A percentile compares a stretch with the other conserved stretches of the same genome.
Conservation (phyloP, 768 basidiomycete genomes). For the Rhizopogon vesiculosus region DNA sequence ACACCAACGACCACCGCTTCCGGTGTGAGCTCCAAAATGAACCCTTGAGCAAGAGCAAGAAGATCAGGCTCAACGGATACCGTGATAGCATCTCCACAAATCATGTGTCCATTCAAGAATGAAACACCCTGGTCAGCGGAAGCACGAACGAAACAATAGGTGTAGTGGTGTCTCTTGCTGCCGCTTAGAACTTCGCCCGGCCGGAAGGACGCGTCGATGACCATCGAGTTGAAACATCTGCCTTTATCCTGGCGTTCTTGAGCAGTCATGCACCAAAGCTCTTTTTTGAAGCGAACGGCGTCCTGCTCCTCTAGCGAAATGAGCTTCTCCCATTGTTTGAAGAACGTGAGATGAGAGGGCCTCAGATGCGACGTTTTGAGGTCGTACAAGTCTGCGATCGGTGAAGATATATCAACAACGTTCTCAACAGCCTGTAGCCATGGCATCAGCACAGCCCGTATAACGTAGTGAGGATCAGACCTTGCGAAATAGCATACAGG, state of each 20-base stretch:
- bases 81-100: slow-evolving; percentile 75
- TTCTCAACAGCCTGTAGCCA: slow-evolving; percentile 62
- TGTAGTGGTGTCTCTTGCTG: slow-evolving; percentile 70
- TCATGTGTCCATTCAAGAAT: slow-evolving; percentile 76
- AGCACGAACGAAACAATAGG: slow-evolving; percentile 64
- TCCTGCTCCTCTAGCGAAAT: slow-evolving; percentile 88
- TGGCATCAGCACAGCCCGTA: slow-evolving; percentile 1
- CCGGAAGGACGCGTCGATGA: slow-evolving; percentile 44
- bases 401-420: slow-evolving; percentile 46
- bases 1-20: slow-evolving; percentile 70
- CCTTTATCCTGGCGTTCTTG: slow-evolving; percentile 75
- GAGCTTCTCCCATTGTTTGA: slow-evolving; percentile 86
- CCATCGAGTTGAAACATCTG: slow-evolving; percentile 81
- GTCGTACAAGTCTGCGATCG: slow-evolving; percentile 64
- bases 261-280: slow-evolving; percentile 91
- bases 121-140: slow-evolving; percentile 20
- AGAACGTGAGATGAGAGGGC: slow-evolving; percentile 63
- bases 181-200: slow-evolving; percentile 18
- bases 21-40: slow-evolving; percentile 67
- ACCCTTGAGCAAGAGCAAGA: slow-evolving; percentile 82
- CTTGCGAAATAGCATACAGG: slow-evolving; percentile 93
- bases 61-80: slow-evolving; percentile 85
- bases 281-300: slow-evolving; percentile 75
- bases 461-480: slow-evolving; percentile 28
- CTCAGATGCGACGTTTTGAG: slow-evolving; percentile 82